These are phyloP conservation scores for Tetraselmis chui DNA, from an alignment of 139 green algal genomes.

Conservation along the genomic window DNA sequence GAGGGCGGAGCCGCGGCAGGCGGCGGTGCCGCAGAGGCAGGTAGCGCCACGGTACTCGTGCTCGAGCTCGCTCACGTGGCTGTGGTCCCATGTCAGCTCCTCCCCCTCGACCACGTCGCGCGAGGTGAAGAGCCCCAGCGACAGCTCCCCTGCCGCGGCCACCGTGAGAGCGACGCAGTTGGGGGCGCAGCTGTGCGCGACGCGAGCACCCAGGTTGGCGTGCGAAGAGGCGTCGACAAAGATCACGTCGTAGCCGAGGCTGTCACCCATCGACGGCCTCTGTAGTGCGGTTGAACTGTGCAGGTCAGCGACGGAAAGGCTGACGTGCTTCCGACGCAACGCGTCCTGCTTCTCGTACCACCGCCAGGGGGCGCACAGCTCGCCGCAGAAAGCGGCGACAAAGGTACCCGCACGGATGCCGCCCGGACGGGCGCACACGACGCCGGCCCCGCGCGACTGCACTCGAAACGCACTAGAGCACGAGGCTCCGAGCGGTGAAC, in stretches of 20 bases:
- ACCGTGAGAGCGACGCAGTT: slow-evolving; percentile 35
- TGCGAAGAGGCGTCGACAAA: neutral
- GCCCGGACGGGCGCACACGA: neutral
- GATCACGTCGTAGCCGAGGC: neutral
- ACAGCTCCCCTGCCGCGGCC: slow-evolving; percentile 12
- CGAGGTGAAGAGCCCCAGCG: slow-evolving; percentile 23
- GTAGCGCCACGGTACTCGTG: slow-evolving; percentile 9
- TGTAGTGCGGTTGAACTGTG: neutral
- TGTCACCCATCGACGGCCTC: neutral
- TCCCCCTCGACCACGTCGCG: slow-evolving; percentile 17
- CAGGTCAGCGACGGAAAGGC: neutral
- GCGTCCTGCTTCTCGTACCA: neutral
- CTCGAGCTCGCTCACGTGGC: slow-evolving; percentile 11
- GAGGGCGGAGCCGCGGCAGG: slow-evolving; percentile 21
- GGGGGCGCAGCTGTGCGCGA: slow-evolving; percentile 42
- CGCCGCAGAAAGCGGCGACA: neutral
- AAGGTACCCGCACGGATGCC: neutral
- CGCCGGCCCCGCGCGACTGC: neutral
- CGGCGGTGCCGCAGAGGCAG: slow-evolving; percentile 22
- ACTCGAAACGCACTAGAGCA: neutral
- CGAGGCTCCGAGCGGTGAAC: no score
- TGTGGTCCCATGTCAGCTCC: slow-evolving; percentile 31
- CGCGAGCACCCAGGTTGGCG: slow-evolving; percentile 26
- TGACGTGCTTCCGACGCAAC: neutral
- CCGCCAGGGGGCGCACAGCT: neutral